Conservation (phyloP, 2,329 filamentous ascomycete species). For the Xylariaceae sp. region DNA sequence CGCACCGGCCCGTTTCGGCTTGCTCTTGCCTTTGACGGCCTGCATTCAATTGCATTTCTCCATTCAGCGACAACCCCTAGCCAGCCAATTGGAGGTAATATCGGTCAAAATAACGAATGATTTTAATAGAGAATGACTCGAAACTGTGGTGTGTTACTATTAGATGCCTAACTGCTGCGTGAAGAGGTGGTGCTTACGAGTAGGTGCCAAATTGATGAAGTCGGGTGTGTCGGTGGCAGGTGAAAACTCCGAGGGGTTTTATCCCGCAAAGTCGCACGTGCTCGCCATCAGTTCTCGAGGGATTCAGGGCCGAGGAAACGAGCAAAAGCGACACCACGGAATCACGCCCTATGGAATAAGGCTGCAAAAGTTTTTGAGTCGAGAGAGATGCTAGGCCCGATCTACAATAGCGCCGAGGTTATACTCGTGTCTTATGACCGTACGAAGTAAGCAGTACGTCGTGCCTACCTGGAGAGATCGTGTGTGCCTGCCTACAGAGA, state of each 20-base stretch:
- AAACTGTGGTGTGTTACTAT: background rate
- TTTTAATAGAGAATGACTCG: background rate
- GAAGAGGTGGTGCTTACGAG: too few relatives aligned
- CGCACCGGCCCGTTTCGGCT: background rate
- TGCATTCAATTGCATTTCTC: background rate
- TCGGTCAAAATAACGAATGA: background rate
- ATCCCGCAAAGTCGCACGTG: background rate
- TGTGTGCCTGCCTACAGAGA: too few relatives aligned
- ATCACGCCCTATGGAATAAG: background rate
- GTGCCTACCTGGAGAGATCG: background rate
- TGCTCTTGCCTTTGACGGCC: background rate
- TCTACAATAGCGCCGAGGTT: background rate
- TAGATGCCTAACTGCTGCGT: background rate
- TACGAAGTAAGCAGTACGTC: background rate
- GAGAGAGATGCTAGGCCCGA: background rate
- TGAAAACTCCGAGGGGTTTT: background rate
- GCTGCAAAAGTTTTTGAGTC: background rate
- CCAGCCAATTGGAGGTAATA: background rate
- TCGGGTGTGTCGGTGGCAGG: background rate
- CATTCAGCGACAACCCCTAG: too few relatives aligned
- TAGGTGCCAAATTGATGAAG: too few relatives aligned
- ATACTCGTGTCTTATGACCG: too few relatives aligned
- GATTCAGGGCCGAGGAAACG: background rate
- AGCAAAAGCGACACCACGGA: background rate
- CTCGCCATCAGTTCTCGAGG: background rate